Evolutionary conservation across 164 flowering plant genomes (phyloP), one percentile per base, ranked within the genome.

Genomic region (Kingdonia uniflora): DNA sequence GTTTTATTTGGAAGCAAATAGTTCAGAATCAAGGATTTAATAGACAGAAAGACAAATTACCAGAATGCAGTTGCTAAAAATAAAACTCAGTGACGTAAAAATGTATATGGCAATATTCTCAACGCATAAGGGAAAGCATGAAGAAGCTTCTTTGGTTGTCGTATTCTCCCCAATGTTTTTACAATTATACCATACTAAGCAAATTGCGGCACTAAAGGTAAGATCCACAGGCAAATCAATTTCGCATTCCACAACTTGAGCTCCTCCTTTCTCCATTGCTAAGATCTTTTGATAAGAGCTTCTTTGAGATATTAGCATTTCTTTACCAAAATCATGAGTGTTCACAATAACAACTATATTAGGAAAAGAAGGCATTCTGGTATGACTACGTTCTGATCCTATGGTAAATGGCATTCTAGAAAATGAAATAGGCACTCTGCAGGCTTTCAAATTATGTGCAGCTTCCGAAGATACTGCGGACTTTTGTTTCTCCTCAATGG

Each of bases 171-270:
- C 63, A 63, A 86, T 70, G 65, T 77, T 86, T 62, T 61, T 70
- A 64, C 74, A 66, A 68, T 84, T 78, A 72, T 86, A 94, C 92
- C 91, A 94, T 40, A 74, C 74, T 35, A 94, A 51, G 78, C 96
- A 86, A 65, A 68, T 66, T 58, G 75, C 70, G 49, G 99, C 68
- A 69, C 76, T 81, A 40, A 89, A 53, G 44, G 84, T 80, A 19
- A 89, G 57, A 75, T 92, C 97, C 53, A 74, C 90, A 47, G 99
- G 97, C 38, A 84, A 65, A 67, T 64, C 50, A 17, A 78, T 68
- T 69, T 92, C 99, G 3, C 99, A 80, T 64, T 88, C 99, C 44
- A 84, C 80, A 52, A 92, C 86, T 65, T 89, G 99, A 21, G 67
- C 65, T 44, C 89, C 92, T 62, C 70, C 66, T 71, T 81, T 84